Conservation (phyloP, 306 rosid species). For the Begonia masoniana region DNA sequence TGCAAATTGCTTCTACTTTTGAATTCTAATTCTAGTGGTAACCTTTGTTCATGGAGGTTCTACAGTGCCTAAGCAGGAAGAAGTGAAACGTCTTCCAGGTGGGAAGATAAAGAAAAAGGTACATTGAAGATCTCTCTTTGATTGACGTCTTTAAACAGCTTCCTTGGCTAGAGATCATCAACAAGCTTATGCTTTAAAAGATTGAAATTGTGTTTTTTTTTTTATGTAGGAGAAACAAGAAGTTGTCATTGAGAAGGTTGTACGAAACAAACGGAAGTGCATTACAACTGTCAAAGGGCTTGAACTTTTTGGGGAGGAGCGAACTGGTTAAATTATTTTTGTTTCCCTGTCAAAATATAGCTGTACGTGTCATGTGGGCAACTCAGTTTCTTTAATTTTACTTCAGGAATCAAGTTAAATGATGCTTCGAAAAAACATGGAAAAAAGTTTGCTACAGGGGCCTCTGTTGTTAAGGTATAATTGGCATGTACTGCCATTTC, state of each 20-base stretch:
- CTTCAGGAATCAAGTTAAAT: slow-evolving; percentile 79
- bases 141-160: not conserved
- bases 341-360: not conserved
- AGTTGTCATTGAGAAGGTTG: slow-evolving; percentile 78
- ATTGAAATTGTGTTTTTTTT: not conserved
- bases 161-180: not conserved
- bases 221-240: slow-evolving; percentile 77
- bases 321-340: not conserved
- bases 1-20: too few relatives aligned
- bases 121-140: not conserved
- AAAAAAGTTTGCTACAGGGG: slow-evolving; percentile 97
- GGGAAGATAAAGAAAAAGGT: slow-evolving; percentile 98
- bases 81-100: slow-evolving; percentile 95
- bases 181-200: not conserved
- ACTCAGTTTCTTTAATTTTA: slow-evolving; percentile 9
- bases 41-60: slow-evolving; percentile 7
- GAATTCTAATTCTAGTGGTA: too few relatives aligned
- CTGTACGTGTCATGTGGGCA: not conserved
- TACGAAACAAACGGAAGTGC: slow-evolving; percentile 86
- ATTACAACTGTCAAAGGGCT: slow-evolving; percentile 95
- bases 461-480: slow-evolving; percentile 90
- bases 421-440: slow-evolving; percentile 98
- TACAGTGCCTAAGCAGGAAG: slow-evolving; percentile 70
- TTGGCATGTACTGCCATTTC: too few relatives aligned
- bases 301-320: slow-evolving; percentile 78